Conservation (phyloP, 2,329 filamentous ascomycete species). For the Saccharata proteae region DNA sequence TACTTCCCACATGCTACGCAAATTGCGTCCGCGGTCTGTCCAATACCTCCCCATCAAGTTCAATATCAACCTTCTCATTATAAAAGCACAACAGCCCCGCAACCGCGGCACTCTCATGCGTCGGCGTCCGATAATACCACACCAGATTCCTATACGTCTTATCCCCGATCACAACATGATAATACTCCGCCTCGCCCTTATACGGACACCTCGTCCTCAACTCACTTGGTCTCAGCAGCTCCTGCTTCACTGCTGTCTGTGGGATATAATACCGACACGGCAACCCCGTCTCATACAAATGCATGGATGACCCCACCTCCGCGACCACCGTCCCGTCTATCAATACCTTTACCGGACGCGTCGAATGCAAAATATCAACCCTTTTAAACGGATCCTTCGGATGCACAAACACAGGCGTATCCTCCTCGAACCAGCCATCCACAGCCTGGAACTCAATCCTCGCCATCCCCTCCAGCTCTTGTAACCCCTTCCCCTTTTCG, state of each 20-base stretch:
- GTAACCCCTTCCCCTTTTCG: not conserved
- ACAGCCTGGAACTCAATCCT: constrained; percentile 19
- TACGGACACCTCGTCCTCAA: constrained; percentile 52
- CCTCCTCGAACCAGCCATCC: constrained; percentile 43
- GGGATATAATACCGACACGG: constrained; percentile 49
- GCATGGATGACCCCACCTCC: constrained; percentile 27
- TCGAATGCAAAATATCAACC: constrained; percentile 47
- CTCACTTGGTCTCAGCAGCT: constrained; percentile 39
- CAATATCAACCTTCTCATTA: constrained; percentile 56
- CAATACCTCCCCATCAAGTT: constrained; percentile 40
- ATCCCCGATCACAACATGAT: constrained; percentile 37
- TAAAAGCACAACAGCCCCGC: constrained; percentile 52
- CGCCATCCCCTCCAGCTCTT: constrained; percentile 16
- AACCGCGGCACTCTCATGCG: constrained; percentile 42
- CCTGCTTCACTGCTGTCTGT: constrained; percentile 36
- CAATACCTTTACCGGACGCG: constrained; percentile 40
- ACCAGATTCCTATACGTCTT: constrained; percentile 39
- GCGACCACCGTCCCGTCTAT: constrained; percentile 26
- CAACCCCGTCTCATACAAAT: constrained; percentile 48
- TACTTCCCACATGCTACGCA: not conserved
- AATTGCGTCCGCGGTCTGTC: constrained; percentile 8
- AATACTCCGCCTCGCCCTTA: constrained; percentile 54
- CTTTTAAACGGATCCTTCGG: constrained; percentile 58
- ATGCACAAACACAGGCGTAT: constrained; percentile 46
- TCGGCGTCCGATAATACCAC: constrained; percentile 52